These are phyloP conservation scores for Candida endomychidarum DNA, from an alignment of 805 yeast species.

Conservation along the genomic window DNA sequence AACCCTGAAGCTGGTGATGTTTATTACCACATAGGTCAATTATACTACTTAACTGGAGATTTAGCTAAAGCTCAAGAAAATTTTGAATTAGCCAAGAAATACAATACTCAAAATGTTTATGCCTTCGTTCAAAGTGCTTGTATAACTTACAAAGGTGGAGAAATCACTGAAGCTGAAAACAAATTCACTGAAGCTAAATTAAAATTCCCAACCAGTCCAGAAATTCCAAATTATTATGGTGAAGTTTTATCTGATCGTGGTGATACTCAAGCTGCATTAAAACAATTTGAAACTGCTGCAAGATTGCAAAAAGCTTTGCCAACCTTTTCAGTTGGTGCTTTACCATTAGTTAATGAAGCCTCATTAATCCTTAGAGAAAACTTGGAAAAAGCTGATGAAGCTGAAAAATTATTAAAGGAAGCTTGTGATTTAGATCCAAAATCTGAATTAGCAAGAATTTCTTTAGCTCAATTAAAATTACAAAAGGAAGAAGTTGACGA, in stretches of 20 bases:
- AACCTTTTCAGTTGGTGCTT: constrained; percentile 76
- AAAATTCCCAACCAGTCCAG: constrained; percentile 83
- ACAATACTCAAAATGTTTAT: constrained; percentile 74
- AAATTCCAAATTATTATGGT: constrained; percentile 93
- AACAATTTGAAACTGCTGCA: constrained; percentile 83
- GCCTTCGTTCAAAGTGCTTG: constrained; percentile 93
- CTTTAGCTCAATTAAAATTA: constrained; percentile 88
- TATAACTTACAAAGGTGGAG: constrained; percentile 77
- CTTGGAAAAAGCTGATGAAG: constrained; percentile 49
- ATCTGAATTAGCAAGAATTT: constrained; percentile 83
- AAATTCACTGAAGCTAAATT: constrained; percentile 67
- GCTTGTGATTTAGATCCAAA: constrained; percentile 86
- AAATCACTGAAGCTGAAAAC: constrained; percentile 57
- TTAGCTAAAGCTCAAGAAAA: constrained; percentile 68
- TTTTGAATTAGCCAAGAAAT: constrained; percentile 72
- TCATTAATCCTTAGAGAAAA: constrained; percentile 61
- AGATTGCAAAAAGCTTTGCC: constrained; percentile 73
- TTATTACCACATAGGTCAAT: constrained; percentile 93
- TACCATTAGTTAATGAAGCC: constrained; percentile 90
- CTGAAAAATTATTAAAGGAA: constrained; percentile 62
- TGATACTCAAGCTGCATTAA: constrained; percentile 67
- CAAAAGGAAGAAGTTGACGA: constrained; percentile 80
- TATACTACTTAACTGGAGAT: constrained; percentile 77
- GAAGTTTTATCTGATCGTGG: constrained; percentile 85
- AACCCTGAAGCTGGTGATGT: constrained; percentile 77